A percentile compares a stretch with the other conserved stretches of the same genome.
Evolutionary conservation across 2,329 filamentous ascomycete genomes (phyloP).

Genomic region (Albifimbria verrucaria): DNA sequence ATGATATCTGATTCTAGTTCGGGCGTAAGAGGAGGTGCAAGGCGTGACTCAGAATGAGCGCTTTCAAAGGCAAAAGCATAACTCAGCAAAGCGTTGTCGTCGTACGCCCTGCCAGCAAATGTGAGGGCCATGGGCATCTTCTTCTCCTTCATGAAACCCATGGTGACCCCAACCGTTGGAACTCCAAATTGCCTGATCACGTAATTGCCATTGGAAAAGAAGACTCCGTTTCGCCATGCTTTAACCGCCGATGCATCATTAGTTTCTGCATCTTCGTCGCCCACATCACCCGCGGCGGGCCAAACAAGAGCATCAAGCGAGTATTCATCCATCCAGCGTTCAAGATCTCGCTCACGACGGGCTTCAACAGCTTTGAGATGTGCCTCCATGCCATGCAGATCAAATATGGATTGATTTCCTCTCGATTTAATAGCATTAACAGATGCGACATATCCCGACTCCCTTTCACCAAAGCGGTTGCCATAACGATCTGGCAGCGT

Average conservation of each 20-base stretch:
- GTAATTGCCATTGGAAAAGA: slow-evolving; percentile 51
- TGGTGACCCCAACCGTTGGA: slow-evolving; percentile 50
- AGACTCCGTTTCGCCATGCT: slow-evolving; percentile 39
- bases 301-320: slow-evolving; percentile 44
- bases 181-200: slow-evolving; percentile 52
- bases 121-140: slow-evolving; percentile 51
- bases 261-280: slow-evolving; percentile 42
- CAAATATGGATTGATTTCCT: slow-evolving; percentile 28
- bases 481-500: slow-evolving; percentile 1
- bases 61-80: slow-evolving; percentile 18
- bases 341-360: slow-evolving; percentile 37
- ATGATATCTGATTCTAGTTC: slow-evolving; percentile 8
- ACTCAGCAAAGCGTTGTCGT: slow-evolving; percentile 31
- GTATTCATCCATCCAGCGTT: slow-evolving; percentile 45
- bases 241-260: slow-evolving; percentile 12
- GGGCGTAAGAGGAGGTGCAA: slow-evolving; percentile 10
- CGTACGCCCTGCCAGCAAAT: slow-evolving; percentile 46
- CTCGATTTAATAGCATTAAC: neutral
- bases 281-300: slow-evolving; percentile 49
- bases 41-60: slow-evolving; percentile 3
- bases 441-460: slow-evolving; percentile 4
- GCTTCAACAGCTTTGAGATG: neutral
- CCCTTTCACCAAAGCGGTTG: slow-evolving; percentile 9
- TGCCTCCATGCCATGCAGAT: slow-evolving; percentile 34
- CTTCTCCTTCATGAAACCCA: slow-evolving; percentile 44